Evolutionary conservation across 2,329 filamentous ascomycete genomes (phyloP), one percentile per base, ranked within the genome.

Genomic region (Proliferodiscus dingleyae): DNA sequence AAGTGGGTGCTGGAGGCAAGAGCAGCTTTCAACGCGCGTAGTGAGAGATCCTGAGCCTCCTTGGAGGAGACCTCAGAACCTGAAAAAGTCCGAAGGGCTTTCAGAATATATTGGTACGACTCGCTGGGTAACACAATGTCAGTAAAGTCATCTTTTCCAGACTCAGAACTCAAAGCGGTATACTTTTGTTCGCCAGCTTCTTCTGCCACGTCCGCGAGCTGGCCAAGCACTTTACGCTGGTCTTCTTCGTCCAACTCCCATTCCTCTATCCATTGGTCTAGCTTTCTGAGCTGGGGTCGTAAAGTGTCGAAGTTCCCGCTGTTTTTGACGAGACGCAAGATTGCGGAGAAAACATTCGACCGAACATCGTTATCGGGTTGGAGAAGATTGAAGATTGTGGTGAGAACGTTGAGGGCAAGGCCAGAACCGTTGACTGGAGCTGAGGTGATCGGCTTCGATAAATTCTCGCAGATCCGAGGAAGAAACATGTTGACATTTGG

Each of bases 341-440:
- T 89, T 62, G 89, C 82, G 66, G 93, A 77, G 63, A 98, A 87
- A 49, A 98, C 89, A 65, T 95, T 86, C 70, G 85, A 95, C 51
- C 93, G 84, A 64, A 87, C 79, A 45, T 88, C 83, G 64, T 89
- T 85, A 62, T 83, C 74, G 51, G 83, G 72, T 57, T 83, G 72
- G 57, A 97, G 79, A 56, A 94, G 85, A 78, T 98, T 98, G 83
- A 97, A 98, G 64, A 98, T 82, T 60, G 90, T 96, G 64, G 88
- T 89, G 58, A 98, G 80, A 59, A 93, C 86, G 57, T 89, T 89
- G 59, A 97, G 84, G 54, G 89, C 89, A 55, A 98, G 80, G 40
- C 86, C 85, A 52, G 85, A 77, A 59, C 90, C 89, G 71, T 95
- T 90, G 58, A 84, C 74, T 43, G 89, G 87, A 41, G 91, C 95